Evolutionary conservation across 208 protist genomes (phyloP), one percentile per base, ranked within the genome.

Genomic region (Acanthamoeba healyi): DNA sequence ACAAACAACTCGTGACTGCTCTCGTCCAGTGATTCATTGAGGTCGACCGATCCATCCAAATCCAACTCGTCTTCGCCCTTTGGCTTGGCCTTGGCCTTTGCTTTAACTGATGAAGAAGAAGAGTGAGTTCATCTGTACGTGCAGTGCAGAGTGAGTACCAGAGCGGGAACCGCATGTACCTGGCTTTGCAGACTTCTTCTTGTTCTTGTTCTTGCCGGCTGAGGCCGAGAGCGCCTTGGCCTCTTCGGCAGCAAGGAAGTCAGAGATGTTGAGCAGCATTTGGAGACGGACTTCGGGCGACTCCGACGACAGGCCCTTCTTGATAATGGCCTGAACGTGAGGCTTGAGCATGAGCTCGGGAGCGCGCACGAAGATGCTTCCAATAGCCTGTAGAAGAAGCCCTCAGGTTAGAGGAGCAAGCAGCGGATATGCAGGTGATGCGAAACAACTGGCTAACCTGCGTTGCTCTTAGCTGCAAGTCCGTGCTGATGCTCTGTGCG

Each of bases 311-410:
- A 92, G 44, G 4, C 17, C 54, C 36, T 92, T 42, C 38, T 74
- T 92, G 40, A 92, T 65, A 17, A 92, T 77, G n/a, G 24, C n/a
- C n/a, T 92, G 49, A 46, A 54, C 61, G 10, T 92, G 86, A 14
- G 58, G 86, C 86, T 92, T 92, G 56, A 92, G 61, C 86, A 92
- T 92, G n/a, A 92, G 36, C 56, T 74, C 40, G 4, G 86, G 86
- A 5, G 36, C 49, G 15, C 86, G 54, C n/a, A 92, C 44, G 58
- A 92, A 92, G 29, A 92, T 19, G 29, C 32, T 92, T 5, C 86
- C 86, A 22, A 92, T 44, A 9, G 56, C 86, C 61, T 92, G 86
- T 14, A 6, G 49, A 15, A 54, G 6, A 54, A 54, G 6, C 15
- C n/a, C n/a, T n/a, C n/a, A n/a, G n/a, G n/a, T 19, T 19, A 54